These are phyloP conservation scores for Fusarium buxicola DNA, from an alignment of 2,329 filamentous ascomycete genomes.

Conservation along the genomic window DNA sequence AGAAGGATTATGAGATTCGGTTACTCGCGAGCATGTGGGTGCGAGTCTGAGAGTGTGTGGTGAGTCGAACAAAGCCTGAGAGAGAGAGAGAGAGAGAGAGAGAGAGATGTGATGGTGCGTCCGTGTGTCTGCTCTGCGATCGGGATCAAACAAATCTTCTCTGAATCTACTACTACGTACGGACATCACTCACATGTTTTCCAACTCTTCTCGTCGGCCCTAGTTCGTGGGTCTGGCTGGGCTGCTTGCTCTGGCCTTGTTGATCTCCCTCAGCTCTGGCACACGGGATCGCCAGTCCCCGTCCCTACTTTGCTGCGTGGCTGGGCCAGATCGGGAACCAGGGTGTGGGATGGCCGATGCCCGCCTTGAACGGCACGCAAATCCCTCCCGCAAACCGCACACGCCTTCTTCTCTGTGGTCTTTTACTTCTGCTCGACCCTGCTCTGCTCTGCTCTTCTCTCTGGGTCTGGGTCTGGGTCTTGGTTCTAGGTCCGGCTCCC, in stretches of 20 bases:
- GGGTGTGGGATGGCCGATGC: slow-evolving; percentile 38
- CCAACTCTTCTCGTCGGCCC: slow-evolving; percentile 5
- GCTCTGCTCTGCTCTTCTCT: not conserved
- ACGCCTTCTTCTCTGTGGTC: slow-evolving; percentile 18
- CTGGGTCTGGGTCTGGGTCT: slow-evolving; percentile 23
- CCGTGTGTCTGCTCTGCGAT: slow-evolving; percentile 11
- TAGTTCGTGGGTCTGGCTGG: slow-evolving; percentile 17
- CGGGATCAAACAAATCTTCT: not conserved
- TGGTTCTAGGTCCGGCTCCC: slow-evolving; percentile 14
- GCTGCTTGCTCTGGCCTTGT: slow-evolving; percentile 4
- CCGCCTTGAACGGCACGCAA: slow-evolving; percentile 38
- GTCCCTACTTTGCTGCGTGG: slow-evolving; percentile 42
- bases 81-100: too few species aligned
- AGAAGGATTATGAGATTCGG: slow-evolving; percentile 10
- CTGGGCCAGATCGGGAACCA: slow-evolving; percentile 45
- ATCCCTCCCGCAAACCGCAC: slow-evolving; percentile 33
- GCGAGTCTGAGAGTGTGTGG: not conserved
- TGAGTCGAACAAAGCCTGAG: not conserved
- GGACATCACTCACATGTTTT: slow-evolving; percentile 3
- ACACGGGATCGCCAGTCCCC: slow-evolving; percentile 43
- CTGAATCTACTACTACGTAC: not conserved
- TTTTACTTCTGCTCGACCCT: slow-evolving; percentile 16
- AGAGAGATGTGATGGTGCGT: slow-evolving; percentile 6
- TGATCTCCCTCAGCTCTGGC: slow-evolving; percentile 41
- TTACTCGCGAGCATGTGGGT: slow-evolving; percentile 14